These are phyloP conservation scores for Erythrobasidium hasegawianum DNA, from an alignment of 1,284 basidiomycete genomes.

Conservation along the genomic window DNA sequence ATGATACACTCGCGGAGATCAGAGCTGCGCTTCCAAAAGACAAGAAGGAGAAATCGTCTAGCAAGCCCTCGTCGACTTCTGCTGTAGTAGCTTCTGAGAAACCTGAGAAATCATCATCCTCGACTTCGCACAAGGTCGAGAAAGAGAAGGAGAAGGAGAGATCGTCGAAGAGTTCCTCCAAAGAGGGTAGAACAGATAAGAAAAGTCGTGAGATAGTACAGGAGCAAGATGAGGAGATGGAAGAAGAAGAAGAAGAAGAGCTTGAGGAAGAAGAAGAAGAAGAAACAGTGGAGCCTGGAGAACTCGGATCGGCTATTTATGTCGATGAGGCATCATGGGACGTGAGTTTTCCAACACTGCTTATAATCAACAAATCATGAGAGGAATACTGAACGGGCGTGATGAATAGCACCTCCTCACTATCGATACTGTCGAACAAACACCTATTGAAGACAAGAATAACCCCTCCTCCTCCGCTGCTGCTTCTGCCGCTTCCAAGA, in stretches of 20 bases:
- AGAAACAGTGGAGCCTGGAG: too few relatives aligned
- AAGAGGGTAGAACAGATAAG: background rate
- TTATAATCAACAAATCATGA: too few relatives aligned
- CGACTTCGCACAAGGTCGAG: too few relatives aligned
- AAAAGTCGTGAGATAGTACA: background rate
- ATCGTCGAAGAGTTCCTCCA: background rate
- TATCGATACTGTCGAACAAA: background rate
- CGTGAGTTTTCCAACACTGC: background rate
- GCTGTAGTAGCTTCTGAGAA: too few relatives aligned
- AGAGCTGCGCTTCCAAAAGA: background rate
- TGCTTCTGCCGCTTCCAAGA: too few relatives aligned
- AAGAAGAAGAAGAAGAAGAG: background rate
- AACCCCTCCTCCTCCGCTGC: too few relatives aligned
- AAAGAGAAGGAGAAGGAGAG: too few relatives aligned
- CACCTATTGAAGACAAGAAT: background rate
- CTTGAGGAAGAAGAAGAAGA: background rate
- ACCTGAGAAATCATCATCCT: too few relatives aligned
- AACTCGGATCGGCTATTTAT: background rate
- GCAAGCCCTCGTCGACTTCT: too few relatives aligned
- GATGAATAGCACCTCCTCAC: background rate
- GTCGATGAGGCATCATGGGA: background rate
- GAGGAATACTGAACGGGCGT: background rate
- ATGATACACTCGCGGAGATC: background rate
- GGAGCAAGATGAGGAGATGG: background rate
- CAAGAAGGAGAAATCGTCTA: background rate